Evolutionary conservation across 306 rosid genomes (phyloP).

Genomic region (Hippophae rhamnoides): DNA sequence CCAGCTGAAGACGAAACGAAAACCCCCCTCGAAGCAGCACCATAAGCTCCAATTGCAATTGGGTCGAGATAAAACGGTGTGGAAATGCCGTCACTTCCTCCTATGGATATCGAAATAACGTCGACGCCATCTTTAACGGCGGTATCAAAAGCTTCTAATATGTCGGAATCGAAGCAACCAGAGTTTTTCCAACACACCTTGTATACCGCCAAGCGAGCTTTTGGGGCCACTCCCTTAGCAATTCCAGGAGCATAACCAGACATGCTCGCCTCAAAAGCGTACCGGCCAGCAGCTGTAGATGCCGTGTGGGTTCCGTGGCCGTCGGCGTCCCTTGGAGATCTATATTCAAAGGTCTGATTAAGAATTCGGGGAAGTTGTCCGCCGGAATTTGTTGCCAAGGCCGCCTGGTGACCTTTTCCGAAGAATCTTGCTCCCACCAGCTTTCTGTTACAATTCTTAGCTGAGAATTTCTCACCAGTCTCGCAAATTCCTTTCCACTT

Average conservation of each 20-base stretch:
- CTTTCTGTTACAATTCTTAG: slow-evolving; percentile 51
- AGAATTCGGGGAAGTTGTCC: slow-evolving; percentile 39
- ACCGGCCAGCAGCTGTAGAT: slow-evolving; percentile 72
- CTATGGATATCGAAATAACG: slow-evolving; percentile 74
- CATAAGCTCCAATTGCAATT: slow-evolving; percentile 77
- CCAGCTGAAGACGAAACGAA: slow-evolving; percentile 82
- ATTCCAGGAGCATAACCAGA: slow-evolving; percentile 73
- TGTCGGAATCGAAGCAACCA: slow-evolving; percentile 85
- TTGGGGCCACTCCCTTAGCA: slow-evolving; percentile 86
- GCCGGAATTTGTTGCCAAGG: slow-evolving; percentile 15
- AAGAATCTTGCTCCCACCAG: slow-evolving; percentile 73
- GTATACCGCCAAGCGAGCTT: slow-evolving; percentile 68
- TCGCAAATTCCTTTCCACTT: slow-evolving; percentile 82
- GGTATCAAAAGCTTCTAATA: slow-evolving; percentile 62
- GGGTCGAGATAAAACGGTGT: slow-evolving; percentile 82
- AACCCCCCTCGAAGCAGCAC: slow-evolving; percentile 62
- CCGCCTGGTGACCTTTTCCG: slow-evolving; percentile 71
- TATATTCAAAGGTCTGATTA: slow-evolving; percentile 62
- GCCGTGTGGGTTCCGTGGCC: slow-evolving; percentile 97
- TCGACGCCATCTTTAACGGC: slow-evolving; percentile 81
- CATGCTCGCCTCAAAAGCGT: slow-evolving; percentile 63
- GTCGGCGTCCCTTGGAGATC: slow-evolving; percentile 87
- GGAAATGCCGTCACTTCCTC: slow-evolving; percentile 71
- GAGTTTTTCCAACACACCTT: slow-evolving; percentile 86
- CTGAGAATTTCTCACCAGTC: slow-evolving; percentile 45